These are phyloP conservation scores for Backusella sp. DNA, from an alignment of 192 early-diverging fungal genomes.

Conservation along the genomic window DNA sequence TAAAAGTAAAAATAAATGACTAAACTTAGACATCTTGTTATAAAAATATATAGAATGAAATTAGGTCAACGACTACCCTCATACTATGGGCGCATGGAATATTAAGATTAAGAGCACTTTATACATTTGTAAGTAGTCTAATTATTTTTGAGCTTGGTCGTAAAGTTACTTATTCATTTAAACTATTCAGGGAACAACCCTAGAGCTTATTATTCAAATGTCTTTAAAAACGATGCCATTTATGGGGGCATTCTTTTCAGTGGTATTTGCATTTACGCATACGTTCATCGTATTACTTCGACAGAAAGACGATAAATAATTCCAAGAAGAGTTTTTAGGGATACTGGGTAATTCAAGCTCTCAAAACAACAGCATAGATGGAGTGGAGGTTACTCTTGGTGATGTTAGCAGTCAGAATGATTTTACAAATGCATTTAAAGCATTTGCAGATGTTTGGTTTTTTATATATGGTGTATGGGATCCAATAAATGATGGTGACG, in stretches of 20 bases:
- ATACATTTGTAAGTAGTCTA: slow-evolving; percentile 9
- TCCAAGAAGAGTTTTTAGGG: not conserved
- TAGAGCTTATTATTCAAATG: slow-evolving; percentile 12
- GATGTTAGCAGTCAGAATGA: not conserved
- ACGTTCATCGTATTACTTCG: slow-evolving; percentile 2
- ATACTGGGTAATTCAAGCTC: not conserved
- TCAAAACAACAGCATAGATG: not conserved
- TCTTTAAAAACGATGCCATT: not conserved
- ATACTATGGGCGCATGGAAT: slow-evolving; percentile 14
- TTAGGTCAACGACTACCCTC: not conserved
- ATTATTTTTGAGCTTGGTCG: too few relatives aligned
- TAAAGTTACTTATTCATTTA: too few relatives aligned
- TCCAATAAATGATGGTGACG: not conserved
- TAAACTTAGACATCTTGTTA: too few relatives aligned
- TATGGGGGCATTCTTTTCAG: not conserved
- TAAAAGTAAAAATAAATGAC: too few relatives aligned
- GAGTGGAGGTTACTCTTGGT: not conserved
- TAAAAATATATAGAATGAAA: not conserved
- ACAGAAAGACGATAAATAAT: not conserved
- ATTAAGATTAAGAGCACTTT: not conserved
- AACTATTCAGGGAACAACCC: not conserved
- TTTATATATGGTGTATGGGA: slow-evolving; percentile 9
- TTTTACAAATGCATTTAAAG: not conserved
- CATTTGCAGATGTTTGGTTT: slow-evolving; percentile 11
- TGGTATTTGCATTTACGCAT: slow-evolving; percentile 12